These are phyloP conservation scores for Corylus heterophylla DNA, from an alignment of 306 rosid genomes.

Conservation along the genomic window DNA sequence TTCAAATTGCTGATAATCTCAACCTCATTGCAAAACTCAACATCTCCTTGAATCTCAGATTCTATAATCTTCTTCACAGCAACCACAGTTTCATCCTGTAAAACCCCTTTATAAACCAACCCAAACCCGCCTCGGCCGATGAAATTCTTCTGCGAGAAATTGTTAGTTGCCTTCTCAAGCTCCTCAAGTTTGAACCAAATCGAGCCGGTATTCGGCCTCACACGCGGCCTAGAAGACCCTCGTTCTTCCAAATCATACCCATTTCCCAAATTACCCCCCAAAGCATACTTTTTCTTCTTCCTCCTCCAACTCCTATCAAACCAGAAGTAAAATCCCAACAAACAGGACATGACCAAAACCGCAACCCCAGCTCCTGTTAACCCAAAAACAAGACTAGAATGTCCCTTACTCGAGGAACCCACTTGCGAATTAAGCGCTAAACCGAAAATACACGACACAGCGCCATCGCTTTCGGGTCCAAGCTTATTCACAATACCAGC, in stretches of 20 bases:
- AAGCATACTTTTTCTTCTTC: constrained; percentile 12
- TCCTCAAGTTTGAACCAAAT: constrained; percentile 88
- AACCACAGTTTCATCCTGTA: constrained; percentile 72
- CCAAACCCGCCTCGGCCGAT: constrained; percentile 96
- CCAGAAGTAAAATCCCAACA: constrained; percentile 70
- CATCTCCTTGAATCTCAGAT: constrained; percentile 84
- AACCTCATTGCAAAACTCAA: constrained; percentile 89
- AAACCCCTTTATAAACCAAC: constrained; percentile 70
- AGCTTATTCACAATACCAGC: constrained; percentile 77
- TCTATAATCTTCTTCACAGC: constrained; percentile 80
- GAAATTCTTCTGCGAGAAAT: constrained; percentile 75
- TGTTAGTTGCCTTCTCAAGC: constrained; percentile 81
- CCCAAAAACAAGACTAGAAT: constrained; percentile 65
- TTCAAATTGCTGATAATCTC: constrained; percentile 90
- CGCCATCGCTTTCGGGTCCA: constrained; percentile 80
- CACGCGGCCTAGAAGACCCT: constrained; percentile 61
- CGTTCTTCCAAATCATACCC: constrained; percentile 64
- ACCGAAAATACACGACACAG: constrained; percentile 55
- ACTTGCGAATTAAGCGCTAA: constrained; percentile 36
- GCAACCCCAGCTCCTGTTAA: constrained; percentile 76
- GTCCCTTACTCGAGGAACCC: constrained; percentile 43
- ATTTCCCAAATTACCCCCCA: constrained; percentile 28
- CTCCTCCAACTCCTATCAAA: constrained; percentile 54
- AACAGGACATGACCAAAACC: constrained; percentile 47
- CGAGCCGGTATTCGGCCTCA: constrained; percentile 84